Conservation (phyloP, 495 filamentous ascomycete species). For the Xylona heveae region DNA sequence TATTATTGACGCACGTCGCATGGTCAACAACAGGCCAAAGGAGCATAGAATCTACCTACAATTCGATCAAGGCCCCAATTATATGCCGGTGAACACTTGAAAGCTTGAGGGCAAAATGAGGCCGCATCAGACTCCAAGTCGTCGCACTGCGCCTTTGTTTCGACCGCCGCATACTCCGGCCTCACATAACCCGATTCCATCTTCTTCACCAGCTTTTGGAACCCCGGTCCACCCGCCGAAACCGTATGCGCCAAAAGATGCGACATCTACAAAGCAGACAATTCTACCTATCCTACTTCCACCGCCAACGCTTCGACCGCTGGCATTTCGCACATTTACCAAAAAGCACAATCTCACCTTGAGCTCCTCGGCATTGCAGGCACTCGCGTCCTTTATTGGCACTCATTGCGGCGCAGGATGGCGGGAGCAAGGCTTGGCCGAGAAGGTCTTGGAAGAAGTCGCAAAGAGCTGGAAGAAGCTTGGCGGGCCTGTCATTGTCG, state of each 20-base stretch:
- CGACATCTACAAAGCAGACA: slow-evolving; percentile 34
- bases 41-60: no score
- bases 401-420: slow-evolving; percentile 88
- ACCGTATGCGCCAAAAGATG: slow-evolving; percentile 21
- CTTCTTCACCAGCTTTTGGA: slow-evolving; percentile 75
- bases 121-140: background rate
- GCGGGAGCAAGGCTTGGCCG: slow-evolving; percentile 85
- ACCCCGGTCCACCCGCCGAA: slow-evolving; percentile 57
- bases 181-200: slow-evolving; percentile 39
- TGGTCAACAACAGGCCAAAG: no score
- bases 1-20: no score
- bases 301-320: slow-evolving; percentile 63
- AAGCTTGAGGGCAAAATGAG: background rate
- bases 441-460: slow-evolving; percentile 78
- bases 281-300: slow-evolving; percentile 78
- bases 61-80: no score
- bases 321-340: slow-evolving; percentile 90
- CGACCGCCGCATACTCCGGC: slow-evolving; percentile 11
- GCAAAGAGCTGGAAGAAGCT: slow-evolving; percentile 76
- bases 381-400: slow-evolving; percentile 72
- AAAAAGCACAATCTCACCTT: slow-evolving; percentile 94
- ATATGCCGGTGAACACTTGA: no score
- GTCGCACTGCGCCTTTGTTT: slow-evolving; percentile 4
- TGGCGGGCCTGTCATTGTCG: slow-evolving; percentile 68
- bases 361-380: slow-evolving; percentile 66